These are phyloP conservation scores for Zygnema circumcarinatum DNA, from an alignment of 139 green algal species.

Conservation along the genomic window DNA sequence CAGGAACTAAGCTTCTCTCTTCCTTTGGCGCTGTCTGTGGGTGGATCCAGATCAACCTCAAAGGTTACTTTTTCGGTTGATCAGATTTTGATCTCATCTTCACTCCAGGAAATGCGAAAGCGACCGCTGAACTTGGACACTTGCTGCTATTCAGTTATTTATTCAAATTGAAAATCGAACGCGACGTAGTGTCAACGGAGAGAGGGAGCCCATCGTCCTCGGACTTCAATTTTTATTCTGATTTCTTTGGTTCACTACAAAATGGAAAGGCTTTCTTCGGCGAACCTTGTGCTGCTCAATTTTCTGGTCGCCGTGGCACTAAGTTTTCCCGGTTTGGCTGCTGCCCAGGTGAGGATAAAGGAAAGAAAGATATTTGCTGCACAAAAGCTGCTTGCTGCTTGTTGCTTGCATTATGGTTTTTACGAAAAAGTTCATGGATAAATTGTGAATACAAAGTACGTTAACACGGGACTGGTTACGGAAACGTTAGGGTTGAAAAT, in stretches of 20 bases:
- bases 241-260: background rate
- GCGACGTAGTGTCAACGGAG: too few species aligned
- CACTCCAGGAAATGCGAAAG: too few species aligned
- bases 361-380: too few species aligned
- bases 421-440: background rate
- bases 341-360: too few species aligned
- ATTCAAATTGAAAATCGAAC: too few species aligned
- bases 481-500: background rate
- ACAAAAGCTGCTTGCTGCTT: too few species aligned
- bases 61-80: too few species aligned
- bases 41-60: background rate
- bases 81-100: too few species aligned
- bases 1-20: background rate
- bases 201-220: background rate
- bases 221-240: background rate
- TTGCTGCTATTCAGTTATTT: background rate
- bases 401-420: background rate
- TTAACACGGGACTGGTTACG: background rate
- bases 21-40: too few species aligned
- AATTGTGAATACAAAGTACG: too few species aligned
- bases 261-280: background rate
- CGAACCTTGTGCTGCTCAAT: background rate
- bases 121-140: background rate
- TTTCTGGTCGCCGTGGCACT: too few species aligned
- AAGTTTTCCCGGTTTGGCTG: too few species aligned